Base-by-base conservation (phyloP, 2,329 filamentous ascomycete genomes). In the Dendryphion nanum region DNA sequence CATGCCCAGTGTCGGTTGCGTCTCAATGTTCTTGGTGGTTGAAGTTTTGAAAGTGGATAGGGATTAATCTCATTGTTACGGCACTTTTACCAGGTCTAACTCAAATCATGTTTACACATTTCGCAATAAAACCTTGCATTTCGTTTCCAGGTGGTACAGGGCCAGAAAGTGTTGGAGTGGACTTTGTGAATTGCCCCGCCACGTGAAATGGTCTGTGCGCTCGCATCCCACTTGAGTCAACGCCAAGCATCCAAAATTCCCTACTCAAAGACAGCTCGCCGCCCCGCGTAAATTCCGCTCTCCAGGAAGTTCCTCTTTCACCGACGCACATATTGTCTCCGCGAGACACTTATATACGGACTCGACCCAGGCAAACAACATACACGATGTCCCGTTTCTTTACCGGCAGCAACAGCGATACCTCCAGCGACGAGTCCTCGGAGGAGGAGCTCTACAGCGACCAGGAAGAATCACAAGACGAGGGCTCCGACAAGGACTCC, bases 401-500 rank as follows among this genome's bases (percentile, higher is more conserved):
- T 79, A 86, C 89, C 71, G 86, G 86, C 69, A 86, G 85, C 75
- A 90, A 95, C 73, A 96, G 90, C 82, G n/a, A n/a, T n/a, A n/a
- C n/a, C 23, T 95, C 91, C 64, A 88, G 82, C 77, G 90, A 96
- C 73, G 90, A 88, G 78, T 95, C 89, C 50, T 81, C 78, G 62
- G 91, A 96, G 59, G 91, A 97, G 77, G 90, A 97, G 72, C 84
- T 95, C 72, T 94, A 94, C 82, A 81, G 79, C 56, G 84, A 85
- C 57, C 83, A 83, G 69, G 79, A 83, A 61, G 72, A 52, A 38
- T 55, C 76, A 21, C 48, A 82, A 50, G 71, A 81, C 57, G 68
- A 73, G 41, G 76, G 76, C 17, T 78, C 78, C 37, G 71, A 76
- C 35, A 74, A 75, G 30, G 52, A 44, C 35, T 77, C 76, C 45